These are phyloP conservation scores for Syzygium grande DNA, from an alignment of 345 rosid species.

Conservation along the genomic window DNA sequence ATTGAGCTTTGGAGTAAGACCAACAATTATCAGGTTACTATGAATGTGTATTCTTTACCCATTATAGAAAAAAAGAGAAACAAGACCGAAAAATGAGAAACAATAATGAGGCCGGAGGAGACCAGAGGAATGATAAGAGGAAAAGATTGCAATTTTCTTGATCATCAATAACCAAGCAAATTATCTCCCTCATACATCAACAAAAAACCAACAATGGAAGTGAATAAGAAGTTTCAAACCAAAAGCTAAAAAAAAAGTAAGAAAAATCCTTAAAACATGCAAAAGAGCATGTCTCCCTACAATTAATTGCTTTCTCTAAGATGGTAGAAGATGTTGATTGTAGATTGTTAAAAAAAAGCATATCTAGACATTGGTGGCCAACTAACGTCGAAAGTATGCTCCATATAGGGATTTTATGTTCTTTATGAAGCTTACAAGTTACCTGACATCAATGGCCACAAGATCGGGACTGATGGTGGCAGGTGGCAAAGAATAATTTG, in stretches of 20 bases:
- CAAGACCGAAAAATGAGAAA: background rate
- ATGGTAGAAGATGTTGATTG: background rate
- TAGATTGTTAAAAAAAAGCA: background rate
- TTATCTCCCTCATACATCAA: background rate
- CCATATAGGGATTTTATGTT: background rate
- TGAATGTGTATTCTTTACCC: background rate
- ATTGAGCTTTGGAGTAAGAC: background rate
- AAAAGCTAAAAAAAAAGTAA: background rate
- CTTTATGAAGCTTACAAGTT: background rate
- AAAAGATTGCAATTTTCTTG: background rate
- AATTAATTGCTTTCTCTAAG: background rate
- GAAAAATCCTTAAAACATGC: background rate
- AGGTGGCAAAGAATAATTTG: constrained; percentile 50
- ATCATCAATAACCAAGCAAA: background rate
- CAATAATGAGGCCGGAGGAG: background rate
- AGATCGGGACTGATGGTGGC: constrained; percentile 30
- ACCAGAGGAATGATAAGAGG: background rate
- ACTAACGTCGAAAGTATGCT: background rate
- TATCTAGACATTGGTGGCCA: background rate
- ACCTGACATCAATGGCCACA: constrained; percentile 56
- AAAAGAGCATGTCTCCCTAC: background rate
- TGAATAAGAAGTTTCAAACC: background rate
- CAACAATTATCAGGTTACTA: background rate
- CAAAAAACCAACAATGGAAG: background rate
- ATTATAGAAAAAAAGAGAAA: background rate